Percentiles rank a stretch among this genome's conserved stretches.
Evolutionary conservation across 306 rosid genomes (phyloP).

Genomic region (Castanea mollissima): DNA sequence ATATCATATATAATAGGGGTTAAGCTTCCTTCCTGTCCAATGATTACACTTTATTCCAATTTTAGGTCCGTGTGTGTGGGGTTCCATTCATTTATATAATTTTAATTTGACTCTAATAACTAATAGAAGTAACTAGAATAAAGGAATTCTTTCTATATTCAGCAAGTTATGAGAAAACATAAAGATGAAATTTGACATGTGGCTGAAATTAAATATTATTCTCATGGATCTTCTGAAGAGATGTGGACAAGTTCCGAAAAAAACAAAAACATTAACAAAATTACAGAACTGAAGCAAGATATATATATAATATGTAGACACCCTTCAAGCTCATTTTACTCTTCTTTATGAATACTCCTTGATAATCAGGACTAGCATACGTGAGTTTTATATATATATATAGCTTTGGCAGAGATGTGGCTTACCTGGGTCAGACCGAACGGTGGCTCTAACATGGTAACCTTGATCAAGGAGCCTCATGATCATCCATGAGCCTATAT

Average conservation of each 20-base stretch:
- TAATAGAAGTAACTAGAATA: too few relatives aligned
- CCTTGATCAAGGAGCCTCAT: constrained; percentile 50
- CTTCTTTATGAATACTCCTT: background rate
- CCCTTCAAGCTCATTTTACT: background rate
- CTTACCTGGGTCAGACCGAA: constrained; percentile 44
- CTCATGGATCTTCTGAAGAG: background rate
- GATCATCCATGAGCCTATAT: constrained; percentile 48
- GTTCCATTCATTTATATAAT: too few relatives aligned
- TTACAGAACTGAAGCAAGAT: too few relatives aligned
- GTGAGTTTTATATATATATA: background rate
- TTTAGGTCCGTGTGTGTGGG: too few relatives aligned
- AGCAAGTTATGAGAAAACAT: background rate
- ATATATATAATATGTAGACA: too few relatives aligned
- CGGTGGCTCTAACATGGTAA: constrained; percentile 42
- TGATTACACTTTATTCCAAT: too few relatives aligned
- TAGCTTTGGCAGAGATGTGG: background rate
- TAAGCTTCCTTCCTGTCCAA: too few relatives aligned
- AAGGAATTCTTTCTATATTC: background rate
- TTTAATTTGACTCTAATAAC: too few relatives aligned
- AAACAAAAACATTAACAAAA: too few relatives aligned
- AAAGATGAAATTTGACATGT: background rate
- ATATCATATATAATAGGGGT: too few relatives aligned
- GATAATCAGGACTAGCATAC: too few relatives aligned
- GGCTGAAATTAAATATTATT: background rate
- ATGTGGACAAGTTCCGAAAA: too few relatives aligned